A percentile compares a stretch with the other conserved stretches of the same genome.
Conservation (phyloP, 139 green algal species). For the Bryopsis sp. region DNA sequence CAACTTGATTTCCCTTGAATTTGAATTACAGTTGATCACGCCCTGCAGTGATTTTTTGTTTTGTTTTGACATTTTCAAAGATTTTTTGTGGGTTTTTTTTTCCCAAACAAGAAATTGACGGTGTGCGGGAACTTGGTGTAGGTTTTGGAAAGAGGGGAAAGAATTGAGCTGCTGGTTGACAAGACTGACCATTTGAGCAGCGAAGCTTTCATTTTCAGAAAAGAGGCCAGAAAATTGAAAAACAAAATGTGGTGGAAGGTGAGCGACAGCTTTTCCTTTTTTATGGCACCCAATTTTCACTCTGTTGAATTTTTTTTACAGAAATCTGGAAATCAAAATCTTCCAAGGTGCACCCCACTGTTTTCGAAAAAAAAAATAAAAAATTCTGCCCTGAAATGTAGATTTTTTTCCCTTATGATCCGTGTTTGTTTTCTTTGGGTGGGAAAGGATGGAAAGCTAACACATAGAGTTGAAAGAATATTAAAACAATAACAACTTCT, state of each 20-base stretch:
- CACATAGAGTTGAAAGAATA: too few relatives aligned
- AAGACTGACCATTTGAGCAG: slow-evolving; percentile 33
- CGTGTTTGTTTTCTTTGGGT: not conserved
- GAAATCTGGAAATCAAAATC: not conserved
- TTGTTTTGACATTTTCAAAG: too few relatives aligned
- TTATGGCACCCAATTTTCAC: not conserved
- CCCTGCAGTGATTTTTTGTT: too few relatives aligned
- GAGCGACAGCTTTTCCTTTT: not conserved
- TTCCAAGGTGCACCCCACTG: not conserved
- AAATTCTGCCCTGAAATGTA: not conserved
- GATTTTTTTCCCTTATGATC: not conserved
- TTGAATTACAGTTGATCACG: too few relatives aligned
- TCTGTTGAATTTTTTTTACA: slow-evolving; percentile 19
- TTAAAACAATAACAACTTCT: not conserved
- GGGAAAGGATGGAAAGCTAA: not conserved
- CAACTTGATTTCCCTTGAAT: too few relatives aligned
- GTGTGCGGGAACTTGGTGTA: too few relatives aligned
- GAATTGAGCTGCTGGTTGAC: slow-evolving; percentile 46
- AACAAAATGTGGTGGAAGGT: slow-evolving; percentile 66
- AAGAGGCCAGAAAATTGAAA: slow-evolving; percentile 51
- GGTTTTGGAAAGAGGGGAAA: slow-evolving; percentile 34
- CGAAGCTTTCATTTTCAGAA: slow-evolving; percentile 70
- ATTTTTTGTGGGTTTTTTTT: too few relatives aligned
- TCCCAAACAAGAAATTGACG: too few relatives aligned
- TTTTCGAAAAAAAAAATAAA: slow-evolving; percentile 1